Evolutionary conservation across 228 moss, liverwort and hornwort genomes (phyloP), one percentile per base, ranked within the genome.

Genomic region (Sphagnum fallax): DNA sequence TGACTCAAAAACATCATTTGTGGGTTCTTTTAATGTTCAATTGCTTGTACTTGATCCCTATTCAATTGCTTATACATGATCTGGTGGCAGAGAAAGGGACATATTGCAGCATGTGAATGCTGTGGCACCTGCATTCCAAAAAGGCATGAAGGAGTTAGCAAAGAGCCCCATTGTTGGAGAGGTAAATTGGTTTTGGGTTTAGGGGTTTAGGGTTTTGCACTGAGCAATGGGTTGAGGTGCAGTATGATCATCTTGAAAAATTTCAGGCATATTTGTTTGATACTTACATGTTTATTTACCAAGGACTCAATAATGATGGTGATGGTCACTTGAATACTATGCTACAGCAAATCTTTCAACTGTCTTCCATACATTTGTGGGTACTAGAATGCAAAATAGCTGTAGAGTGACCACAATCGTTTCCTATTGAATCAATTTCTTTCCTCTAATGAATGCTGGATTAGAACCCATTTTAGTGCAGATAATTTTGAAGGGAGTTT

Each of bases 111-210:
- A 90, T 58, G 98, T 98, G 49, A 78, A 69, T 6, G 75, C 85
- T 75, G 70, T 92, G 62, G 84, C 80, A 0, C 87, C 92, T 12
- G 71, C 66, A 14, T 94, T 94, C 65, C 94, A 98, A 70, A 76
- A 92, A 69, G 98, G 98, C 75, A 63, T 98, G 75, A 90, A 73
- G 75, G 69, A 78, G 48, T 77, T 91, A 15, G 68, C 63, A 71
- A 69, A 80, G 47, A 92, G 90, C 70, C 80, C 89, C 10, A 74
- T 98, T 49, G 73, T 98, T 70, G 97, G 81, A 64, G 89, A 97
- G 81, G 97, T 97, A 75, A 32, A 32, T 32, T 2, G 32, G 32
- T 32, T 32, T 32, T 1, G 32, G 32, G 32, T 32, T 32, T 64
- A n/a, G 6, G 10, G 51, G 4, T 6, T 52, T 6, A 61, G 32